Conservation (phyloP, 768 basidiomycete genomes). For the Mycena epipterygia region DNA sequence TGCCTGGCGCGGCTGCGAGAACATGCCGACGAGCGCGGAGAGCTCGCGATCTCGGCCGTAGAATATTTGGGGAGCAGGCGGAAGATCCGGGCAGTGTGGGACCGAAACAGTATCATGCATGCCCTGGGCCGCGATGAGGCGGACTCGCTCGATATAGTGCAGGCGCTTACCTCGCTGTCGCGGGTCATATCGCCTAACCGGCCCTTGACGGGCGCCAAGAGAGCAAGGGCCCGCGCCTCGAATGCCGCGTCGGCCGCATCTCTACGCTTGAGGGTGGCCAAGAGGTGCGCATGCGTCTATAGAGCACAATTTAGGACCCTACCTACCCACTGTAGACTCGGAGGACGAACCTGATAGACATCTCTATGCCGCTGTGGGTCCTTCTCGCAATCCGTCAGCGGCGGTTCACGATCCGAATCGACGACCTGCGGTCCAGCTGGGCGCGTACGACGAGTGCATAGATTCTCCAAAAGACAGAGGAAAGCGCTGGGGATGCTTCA, state of each 20-base stretch:
- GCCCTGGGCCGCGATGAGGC: not conserved
- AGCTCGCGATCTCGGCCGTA: constrained; percentile 27
- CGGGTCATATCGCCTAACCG: constrained; percentile 13
- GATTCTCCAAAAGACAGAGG: not conserved
- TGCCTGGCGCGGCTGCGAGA: not conserved
- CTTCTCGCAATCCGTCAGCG: constrained; percentile 23
- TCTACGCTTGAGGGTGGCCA: constrained; percentile 14
- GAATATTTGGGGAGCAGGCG: constrained; percentile 29
- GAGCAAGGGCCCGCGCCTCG: constrained; percentile 12
- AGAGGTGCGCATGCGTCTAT: constrained; percentile 5
- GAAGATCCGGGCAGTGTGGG: constrained; percentile 17
- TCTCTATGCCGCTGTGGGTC: not conserved
- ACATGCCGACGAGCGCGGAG: not conserved
- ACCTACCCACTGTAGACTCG: too few relatives aligned
- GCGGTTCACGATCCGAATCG: not conserved
- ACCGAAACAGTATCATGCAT: not conserved
- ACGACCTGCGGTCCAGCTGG: not conserved
- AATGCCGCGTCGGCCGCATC: constrained; percentile 24
- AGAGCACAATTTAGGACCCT: not conserved
- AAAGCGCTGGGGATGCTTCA: constrained; percentile 1
- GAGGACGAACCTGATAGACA: constrained; percentile 22
- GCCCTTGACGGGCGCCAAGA: constrained; percentile 14
- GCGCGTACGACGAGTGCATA: not conserved
- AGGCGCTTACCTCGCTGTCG: not conserved
- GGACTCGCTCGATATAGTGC: not conserved